phyloP scores from a whole-genome alignment of 208 protist genomes.

The Leishmania aethiopica region DNA sequence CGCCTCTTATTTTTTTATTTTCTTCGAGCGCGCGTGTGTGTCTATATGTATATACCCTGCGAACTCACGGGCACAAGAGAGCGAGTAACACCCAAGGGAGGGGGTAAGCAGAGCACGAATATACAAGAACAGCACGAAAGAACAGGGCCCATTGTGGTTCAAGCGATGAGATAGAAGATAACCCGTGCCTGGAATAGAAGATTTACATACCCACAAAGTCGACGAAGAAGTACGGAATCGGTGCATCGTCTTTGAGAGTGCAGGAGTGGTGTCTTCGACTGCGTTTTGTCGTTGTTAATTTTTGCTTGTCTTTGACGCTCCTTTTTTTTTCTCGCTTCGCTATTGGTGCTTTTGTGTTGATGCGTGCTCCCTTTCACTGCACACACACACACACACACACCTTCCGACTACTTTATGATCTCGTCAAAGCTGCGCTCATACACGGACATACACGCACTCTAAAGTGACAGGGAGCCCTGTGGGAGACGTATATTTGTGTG shows the following conservation, averaged over 20 bases:
- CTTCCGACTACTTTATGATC: not conserved
- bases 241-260: not conserved
- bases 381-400: not conserved
- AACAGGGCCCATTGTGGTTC: not conserved
- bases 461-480: not conserved
- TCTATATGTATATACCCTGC: no score
- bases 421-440: not conserved
- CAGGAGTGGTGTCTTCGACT: not conserved
- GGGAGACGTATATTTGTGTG: not conserved
- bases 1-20: no score
- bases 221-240: not conserved
- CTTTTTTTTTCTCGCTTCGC: not conserved
- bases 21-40: no score
- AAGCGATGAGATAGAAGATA: not conserved
- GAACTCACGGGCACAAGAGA: not conserved
- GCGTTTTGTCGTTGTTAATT: not conserved
- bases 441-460: not conserved
- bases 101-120: not conserved
- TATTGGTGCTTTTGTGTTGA: not conserved
- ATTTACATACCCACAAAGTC: not conserved
- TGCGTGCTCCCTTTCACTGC: not conserved
- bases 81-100: no score
- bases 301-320: not conserved
- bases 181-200: not conserved
- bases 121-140: not conserved